Evolutionary conservation across 140 eudicot genomes (phyloP).

Genomic region (Ambrosia hybrid): DNA sequence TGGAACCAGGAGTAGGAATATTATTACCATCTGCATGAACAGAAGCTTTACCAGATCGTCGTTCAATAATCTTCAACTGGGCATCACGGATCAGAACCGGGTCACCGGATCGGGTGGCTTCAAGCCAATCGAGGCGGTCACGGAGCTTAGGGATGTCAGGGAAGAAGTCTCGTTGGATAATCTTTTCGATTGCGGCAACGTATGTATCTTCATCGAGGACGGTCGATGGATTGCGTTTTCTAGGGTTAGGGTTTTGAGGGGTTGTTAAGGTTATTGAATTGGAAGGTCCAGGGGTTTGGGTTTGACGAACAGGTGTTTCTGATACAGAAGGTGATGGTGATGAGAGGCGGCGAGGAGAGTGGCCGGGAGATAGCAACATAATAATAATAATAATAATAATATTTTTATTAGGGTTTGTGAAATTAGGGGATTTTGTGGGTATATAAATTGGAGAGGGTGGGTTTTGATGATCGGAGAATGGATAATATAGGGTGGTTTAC

Average conservation of each 20-base stretch:
- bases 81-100: too few species aligned
- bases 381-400: too few species aligned
- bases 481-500: slow-evolving; percentile 9
- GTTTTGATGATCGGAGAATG: slow-evolving; percentile 6
- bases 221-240: slow-evolving; percentile 46
- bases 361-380: slow-evolving; percentile 30
- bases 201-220: slow-evolving; percentile 89
- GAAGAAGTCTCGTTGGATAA: slow-evolving; percentile 47
- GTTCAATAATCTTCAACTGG: too few species aligned
- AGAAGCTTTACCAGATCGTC: too few species aligned
- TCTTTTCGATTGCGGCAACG: slow-evolving; percentile 89
- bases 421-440: too few species aligned
- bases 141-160: slow-evolving; percentile 5
- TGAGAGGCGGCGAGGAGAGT: slow-evolving; percentile 87
- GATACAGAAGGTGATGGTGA: slow-evolving; percentile 57
- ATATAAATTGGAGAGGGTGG: slow-evolving; percentile 52
- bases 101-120: too few species aligned
- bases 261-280: slow-evolving; percentile 25
- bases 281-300: slow-evolving; percentile 32
- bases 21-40: too few species aligned
- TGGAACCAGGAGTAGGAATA: too few species aligned
- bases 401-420: too few species aligned
- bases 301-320: neutral
- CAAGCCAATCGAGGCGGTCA: too few species aligned
- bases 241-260: slow-evolving; percentile 35